phyloP scores from a whole-genome alignment of 1,284 basidiomycete genomes.

The Cystobasidiaceae sp. region DNA sequence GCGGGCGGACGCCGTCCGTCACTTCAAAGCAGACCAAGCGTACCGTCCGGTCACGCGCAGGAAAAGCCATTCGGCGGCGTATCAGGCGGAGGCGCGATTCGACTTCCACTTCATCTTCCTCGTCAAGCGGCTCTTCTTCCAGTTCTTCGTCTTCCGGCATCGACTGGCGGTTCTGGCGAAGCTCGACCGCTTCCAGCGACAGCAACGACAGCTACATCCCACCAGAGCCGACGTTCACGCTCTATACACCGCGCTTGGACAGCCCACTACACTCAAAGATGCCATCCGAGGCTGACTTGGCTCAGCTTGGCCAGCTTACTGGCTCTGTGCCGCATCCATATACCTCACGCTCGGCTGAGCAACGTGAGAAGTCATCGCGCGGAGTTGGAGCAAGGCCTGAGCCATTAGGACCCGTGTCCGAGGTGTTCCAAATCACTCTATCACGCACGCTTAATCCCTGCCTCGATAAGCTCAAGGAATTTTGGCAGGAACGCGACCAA shows the following conservation, averaged over 20 bases:
- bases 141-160: slow-evolving; percentile 35
- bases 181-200: slow-evolving; percentile 33
- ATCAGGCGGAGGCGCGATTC: slow-evolving; percentile 24
- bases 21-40: slow-evolving; percentile 34
- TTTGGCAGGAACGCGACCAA: slow-evolving; percentile 40
- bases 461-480: slow-evolving; percentile 36
- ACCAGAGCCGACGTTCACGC: slow-evolving; percentile 39
- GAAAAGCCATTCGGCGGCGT: slow-evolving; percentile 31
- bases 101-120: slow-evolving; percentile 30
- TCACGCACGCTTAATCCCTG: slow-evolving; percentile 35
- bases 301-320: not conserved
- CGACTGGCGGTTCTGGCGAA: slow-evolving; percentile 42
- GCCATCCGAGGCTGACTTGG: slow-evolving; percentile 34
- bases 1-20: slow-evolving; percentile 28
- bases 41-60: slow-evolving; percentile 31
- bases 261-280: slow-evolving; percentile 30
- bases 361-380: slow-evolving; percentile 2
- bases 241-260: slow-evolving; percentile 38
- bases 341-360: slow-evolving; percentile 26
- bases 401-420: not conserved
- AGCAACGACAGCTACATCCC: slow-evolving; percentile 33
- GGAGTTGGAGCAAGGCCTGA: not conserved
- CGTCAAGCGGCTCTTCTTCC: slow-evolving; percentile 25
- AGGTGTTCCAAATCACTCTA: slow-evolving; percentile 36
- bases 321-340: slow-evolving; percentile 19